A percentile compares a stretch with the other conserved stretches of the same genome.
Conservation (phyloP, 2,329 filamentous ascomycete species). For the Scedosporium boydii region DNA sequence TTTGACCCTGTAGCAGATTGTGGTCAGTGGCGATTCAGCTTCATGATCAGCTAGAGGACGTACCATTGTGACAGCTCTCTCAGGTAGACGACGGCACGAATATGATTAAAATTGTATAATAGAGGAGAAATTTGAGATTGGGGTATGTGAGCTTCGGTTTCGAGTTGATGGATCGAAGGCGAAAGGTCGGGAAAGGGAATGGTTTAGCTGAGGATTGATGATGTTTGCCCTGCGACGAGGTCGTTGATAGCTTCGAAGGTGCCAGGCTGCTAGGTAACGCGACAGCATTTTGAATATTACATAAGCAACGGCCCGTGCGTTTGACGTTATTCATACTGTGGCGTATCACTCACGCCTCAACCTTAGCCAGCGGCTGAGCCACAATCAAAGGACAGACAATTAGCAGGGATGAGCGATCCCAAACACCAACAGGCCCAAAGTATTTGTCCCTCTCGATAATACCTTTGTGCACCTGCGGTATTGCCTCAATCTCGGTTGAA, state of each 20-base stretch:
- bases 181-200: not conserved
- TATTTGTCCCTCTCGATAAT: not conserved
- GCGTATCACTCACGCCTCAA: not conserved
- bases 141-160: not conserved
- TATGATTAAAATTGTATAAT: not conserved
- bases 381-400: not conserved
- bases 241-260: not conserved
- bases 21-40: slow-evolving; percentile 1
- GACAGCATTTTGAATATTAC: not conserved
- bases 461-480: not conserved
- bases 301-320: slow-evolving; percentile 2
- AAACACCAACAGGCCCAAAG: too few relatives aligned
- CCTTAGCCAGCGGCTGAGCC: not conserved
- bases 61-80: not conserved
- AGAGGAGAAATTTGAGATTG: not conserved
- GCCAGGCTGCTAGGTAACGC: slow-evolving; percentile 6
- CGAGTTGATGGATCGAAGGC: not conserved
- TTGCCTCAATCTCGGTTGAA: not conserved
- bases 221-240: not conserved
- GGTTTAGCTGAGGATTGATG: slow-evolving; percentile 4
- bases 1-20: slow-evolving; percentile 54
- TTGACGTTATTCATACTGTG: too few relatives aligned
- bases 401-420: too few relatives aligned
- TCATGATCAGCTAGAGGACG: not conserved
- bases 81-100: not conserved